Base-by-base conservation (phyloP, 2,329 filamentous ascomycete species). In the Macrophomina pseudophaseolina region DNA sequence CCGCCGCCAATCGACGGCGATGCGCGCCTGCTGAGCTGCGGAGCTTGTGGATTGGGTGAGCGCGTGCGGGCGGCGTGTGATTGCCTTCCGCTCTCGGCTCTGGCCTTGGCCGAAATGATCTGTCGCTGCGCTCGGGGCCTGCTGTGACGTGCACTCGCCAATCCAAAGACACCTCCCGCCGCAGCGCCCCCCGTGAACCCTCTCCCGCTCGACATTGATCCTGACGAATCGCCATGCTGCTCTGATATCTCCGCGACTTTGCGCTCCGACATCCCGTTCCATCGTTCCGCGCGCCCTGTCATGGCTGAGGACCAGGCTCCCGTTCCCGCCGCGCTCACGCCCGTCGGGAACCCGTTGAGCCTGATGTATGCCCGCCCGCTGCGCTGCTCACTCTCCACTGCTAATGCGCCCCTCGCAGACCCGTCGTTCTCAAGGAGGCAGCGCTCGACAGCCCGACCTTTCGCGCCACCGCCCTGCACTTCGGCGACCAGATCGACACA, bases 381-480 rank as follows among this genome's bases (percentile, higher is more conserved):
- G 32, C 60, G 32, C 7, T 48, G 48, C n/a, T 28, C 11, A 14
- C 32, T n/a, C 56, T 3, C 44, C 35, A 11, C 52, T 49, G 28
- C 66, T 74, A 52, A 58, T 40, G 33, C 30, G 42, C 16, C n/a
- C 35, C 48, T 30, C 46, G 46, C 71, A 89, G 87, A 66, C 93
- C 95, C 52, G 94, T 98, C 42, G 89, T 90, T 68, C 86, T 98
- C 72, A 95, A 94, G 81, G 95, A 99, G 86, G 95, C 95, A 60
- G 91, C 93, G 23, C 91, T 98, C 81, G 95, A 99, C 80, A 97
- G 94, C 46, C 95, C 95, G 32, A 96, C 94, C 42, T 98, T 98
- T 79, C 92, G 95, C 70, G 92, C 94, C 54, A 92, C 92, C 28
- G 88, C 92, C 49, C 82, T 91, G 54, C 93, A 97, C 81, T 97